Evolutionary conservation across 208 protist genomes (phyloP).

Genomic region (Acanthamoeba castellanii): DNA sequence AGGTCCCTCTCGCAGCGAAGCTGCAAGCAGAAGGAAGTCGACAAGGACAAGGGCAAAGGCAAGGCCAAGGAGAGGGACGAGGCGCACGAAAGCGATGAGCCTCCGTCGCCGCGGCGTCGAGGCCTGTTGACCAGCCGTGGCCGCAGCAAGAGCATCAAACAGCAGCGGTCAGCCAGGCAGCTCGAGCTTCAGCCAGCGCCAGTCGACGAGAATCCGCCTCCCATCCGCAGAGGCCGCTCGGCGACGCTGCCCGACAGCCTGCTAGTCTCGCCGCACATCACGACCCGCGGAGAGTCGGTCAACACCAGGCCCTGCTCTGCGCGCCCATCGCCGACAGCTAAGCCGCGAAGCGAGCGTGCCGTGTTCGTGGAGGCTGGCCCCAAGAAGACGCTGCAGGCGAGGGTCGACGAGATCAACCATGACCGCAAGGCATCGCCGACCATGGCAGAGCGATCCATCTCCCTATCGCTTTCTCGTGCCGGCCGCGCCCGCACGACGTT

Average conservation of each 20-base stretch:
- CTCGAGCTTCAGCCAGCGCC: too few relatives aligned
- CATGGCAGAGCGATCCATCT: not conserved
- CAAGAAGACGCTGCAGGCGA: not conserved
- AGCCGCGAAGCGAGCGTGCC: not conserved
- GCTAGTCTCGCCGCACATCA: not conserved
- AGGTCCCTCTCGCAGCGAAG: not conserved
- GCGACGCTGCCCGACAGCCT: not conserved
- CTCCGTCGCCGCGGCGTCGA: not conserved
- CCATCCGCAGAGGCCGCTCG: not conserved
- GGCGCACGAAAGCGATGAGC: not conserved
- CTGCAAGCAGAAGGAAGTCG: not conserved
- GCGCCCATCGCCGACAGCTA: not conserved
- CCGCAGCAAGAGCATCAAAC: conserved; percentile 11
- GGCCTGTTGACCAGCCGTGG: not conserved
- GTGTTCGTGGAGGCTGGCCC: not conserved
- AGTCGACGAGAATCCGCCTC: not conserved
- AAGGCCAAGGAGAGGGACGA: not conserved
- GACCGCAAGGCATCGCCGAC: not conserved
- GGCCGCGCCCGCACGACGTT: not conserved
- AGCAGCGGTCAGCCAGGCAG: not conserved
- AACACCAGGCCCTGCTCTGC: too few relatives aligned
- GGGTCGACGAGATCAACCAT: not conserved
- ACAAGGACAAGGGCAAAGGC: not conserved
- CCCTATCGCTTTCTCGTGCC: not conserved
- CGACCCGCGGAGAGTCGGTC: too few relatives aligned